These are phyloP conservation scores for Oryza coarctata DNA, from an alignment of 176 grass and related monocot species.

Conservation along the genomic window DNA sequence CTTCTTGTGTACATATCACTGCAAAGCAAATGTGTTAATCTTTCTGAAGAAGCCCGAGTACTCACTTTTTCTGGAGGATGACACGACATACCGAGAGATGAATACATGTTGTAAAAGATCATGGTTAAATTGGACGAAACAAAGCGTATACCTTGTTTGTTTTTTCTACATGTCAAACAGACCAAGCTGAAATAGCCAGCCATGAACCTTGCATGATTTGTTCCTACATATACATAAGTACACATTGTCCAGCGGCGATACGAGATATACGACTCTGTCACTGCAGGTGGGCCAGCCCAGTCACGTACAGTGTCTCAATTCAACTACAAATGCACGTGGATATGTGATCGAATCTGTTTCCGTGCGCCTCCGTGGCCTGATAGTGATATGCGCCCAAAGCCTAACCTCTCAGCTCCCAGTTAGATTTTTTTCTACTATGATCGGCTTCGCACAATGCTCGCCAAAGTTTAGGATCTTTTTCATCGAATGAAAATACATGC, in stretches of 20 bases:
- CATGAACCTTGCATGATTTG: not conserved
- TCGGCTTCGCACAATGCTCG: too few species aligned
- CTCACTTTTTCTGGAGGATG: conserved; percentile 20
- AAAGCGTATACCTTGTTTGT: not conserved
- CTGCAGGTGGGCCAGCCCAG: too few species aligned
- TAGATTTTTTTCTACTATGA: too few species aligned
- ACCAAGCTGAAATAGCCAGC: not conserved
- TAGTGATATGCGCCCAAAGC: too few species aligned
- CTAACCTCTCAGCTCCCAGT: too few species aligned
- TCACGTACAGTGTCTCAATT: not conserved
- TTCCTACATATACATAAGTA: not conserved
- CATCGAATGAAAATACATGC: too few species aligned
- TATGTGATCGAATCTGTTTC: too few species aligned
- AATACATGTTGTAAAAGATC: conserved; percentile 20
- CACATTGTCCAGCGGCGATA: too few species aligned
- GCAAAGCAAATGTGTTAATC: conserved; percentile 1
- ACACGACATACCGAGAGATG: not conserved
- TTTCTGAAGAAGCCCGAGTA: not conserved
- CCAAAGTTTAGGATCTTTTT: too few species aligned
- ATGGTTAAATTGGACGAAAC: not conserved
- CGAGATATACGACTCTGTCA: too few species aligned
- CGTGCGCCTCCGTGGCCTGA: too few species aligned
- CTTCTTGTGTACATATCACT: conserved; percentile 24
- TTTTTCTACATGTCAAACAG: not conserved
- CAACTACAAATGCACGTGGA: too few species aligned